Evolutionary conservation across 495 filamentous ascomycete species (phyloP).

Genomic region (Evansstolkia leycettana): DNA sequence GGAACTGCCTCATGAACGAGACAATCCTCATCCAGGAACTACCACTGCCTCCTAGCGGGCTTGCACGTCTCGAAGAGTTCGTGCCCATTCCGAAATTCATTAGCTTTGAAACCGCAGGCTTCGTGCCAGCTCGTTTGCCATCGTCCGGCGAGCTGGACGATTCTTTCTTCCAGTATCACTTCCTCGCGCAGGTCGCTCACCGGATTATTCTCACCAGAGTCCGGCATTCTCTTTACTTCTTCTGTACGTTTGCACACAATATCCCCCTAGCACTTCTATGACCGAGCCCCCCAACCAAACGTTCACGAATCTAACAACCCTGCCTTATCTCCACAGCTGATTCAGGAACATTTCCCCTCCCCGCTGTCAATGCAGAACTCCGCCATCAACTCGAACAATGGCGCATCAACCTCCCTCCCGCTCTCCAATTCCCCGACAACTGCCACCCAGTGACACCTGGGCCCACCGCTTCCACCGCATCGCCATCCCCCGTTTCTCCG

Average conservation of each 20-base stretch:
- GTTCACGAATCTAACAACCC: neutral
- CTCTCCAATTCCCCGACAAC: conserved; percentile 27
- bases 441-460: neutral
- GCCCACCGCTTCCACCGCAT: conserved; percentile 1
- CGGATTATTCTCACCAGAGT: conserved; percentile 37
- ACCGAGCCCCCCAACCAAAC: too few species aligned
- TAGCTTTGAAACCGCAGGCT: conserved; percentile 26
- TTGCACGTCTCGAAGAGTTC: conserved; percentile 30
- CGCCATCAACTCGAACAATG: conserved; percentile 36
- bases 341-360: conserved; percentile 31
- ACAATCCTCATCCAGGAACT: conserved; percentile 36
- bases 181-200: conserved; percentile 36
- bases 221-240: conserved; percentile 35
- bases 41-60: conserved; percentile 34
- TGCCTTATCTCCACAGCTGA: conserved; percentile 27
- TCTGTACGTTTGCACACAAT: conserved; percentile 32
- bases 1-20: conserved; percentile 39
- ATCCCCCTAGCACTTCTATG: too few species aligned
- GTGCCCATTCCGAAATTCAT: conserved; percentile 39
- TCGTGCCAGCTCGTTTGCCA: conserved; percentile 15
- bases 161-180: conserved; percentile 38
- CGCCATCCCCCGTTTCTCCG: conserved; percentile 13
- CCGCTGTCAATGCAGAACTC: conserved; percentile 32
- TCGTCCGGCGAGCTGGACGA: conserved; percentile 27
- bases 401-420: conserved; percentile 30